Percentiles rank a stretch among this genome's conserved stretches.
phyloP scores from a whole-genome alignment of 2,329 filamentous ascomycete genomes.

The Colletotrichum sp. region DNA sequence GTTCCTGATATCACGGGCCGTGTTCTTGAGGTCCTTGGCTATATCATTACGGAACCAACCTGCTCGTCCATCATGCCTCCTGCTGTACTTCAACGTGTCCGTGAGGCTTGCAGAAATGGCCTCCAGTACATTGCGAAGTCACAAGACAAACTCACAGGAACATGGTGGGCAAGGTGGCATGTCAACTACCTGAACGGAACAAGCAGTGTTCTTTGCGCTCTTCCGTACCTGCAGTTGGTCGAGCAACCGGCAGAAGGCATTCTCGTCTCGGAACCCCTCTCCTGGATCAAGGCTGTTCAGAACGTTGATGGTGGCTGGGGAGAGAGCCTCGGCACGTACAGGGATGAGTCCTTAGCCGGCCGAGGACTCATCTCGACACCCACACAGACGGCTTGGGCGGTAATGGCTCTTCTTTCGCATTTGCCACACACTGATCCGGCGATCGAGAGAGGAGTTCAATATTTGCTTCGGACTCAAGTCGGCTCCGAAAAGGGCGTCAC shows the following conservation, averaged over 20 bases:
- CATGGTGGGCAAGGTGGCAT: conserved; percentile 7
- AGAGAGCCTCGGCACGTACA: neutral
- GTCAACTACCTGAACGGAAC: conserved; percentile 10
- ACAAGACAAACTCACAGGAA: neutral
- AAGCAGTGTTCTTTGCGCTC: neutral
- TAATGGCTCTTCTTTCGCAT: neutral
- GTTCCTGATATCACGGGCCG: conserved; percentile 3
- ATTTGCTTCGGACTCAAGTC: neutral
- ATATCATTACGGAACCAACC: neutral
- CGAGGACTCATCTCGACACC: neutral
- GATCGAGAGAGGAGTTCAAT: neutral
- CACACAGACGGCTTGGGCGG: neutral
- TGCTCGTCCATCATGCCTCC: neutral
- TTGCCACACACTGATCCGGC: neutral
- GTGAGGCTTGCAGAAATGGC: neutral
- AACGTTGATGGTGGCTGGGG: conserved; percentile 3
- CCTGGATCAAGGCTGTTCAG: neutral
- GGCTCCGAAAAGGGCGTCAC: neutral
- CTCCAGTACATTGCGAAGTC: neutral
- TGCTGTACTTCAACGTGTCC: neutral
- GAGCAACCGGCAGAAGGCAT: neutral
- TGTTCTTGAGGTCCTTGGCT: neutral
- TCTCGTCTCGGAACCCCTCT: neutral
- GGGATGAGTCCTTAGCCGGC: neutral
- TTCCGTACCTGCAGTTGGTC: neutral